phyloP scores from a whole-genome alignment of 257 asterid species.

The Solanum piurae region DNA sequence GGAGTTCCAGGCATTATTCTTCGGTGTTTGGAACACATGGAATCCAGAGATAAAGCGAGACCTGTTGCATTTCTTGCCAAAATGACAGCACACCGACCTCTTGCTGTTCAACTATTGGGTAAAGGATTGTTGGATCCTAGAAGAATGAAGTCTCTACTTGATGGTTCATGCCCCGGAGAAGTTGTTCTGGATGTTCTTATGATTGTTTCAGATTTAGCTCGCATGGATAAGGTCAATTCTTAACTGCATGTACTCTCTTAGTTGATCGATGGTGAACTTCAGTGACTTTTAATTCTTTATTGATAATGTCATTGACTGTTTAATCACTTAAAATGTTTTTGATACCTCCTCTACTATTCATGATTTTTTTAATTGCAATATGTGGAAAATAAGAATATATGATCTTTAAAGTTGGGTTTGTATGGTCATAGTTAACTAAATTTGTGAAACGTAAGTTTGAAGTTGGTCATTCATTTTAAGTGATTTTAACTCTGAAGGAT shows the following conservation, averaged over 20 bases:
- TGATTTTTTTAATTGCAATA: not conserved
- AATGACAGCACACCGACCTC: constrained; percentile 63
- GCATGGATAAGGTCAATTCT: constrained; percentile 82
- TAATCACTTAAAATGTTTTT: not conserved
- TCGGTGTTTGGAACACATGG: constrained; percentile 74
- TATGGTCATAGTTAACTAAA: not conserved
- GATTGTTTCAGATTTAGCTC: constrained; percentile 94
- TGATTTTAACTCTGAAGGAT: not conserved
- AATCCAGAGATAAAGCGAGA: constrained; percentile 57
- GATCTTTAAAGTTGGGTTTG: not conserved
- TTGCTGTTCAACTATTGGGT: constrained; percentile 76
- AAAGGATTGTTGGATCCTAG: constrained; percentile 75
- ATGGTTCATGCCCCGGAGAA: constrained; percentile 66
- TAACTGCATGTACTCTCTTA: not conserved
- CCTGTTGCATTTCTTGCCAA: constrained; percentile 91
- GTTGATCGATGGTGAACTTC: not conserved
- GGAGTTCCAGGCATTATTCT: constrained; percentile 65
- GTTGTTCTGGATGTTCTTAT: constrained; percentile 80
- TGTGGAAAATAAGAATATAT: not conserved
- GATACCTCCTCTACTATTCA: not conserved
- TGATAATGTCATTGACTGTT: not conserved
- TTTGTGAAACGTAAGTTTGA: not conserved
- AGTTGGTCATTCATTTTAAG: not conserved
- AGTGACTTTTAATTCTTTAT: not conserved
- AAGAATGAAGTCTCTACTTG: constrained; percentile 61